Base-by-base conservation (phyloP, 2,329 filamentous ascomycete species). In the Aspergillus glaucus region DNA sequence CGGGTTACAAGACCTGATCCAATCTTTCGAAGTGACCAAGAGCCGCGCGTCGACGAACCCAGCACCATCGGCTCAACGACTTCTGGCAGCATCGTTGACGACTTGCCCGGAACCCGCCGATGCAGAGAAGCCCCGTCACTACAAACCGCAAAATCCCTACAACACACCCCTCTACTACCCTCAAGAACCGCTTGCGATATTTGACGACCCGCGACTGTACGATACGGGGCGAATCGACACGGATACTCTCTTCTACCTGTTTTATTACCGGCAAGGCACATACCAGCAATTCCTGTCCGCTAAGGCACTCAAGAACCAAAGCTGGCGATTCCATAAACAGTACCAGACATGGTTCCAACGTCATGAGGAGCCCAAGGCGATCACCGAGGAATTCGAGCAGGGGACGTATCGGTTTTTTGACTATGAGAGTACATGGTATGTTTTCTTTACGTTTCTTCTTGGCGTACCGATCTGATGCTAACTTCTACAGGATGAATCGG, bases 271-370 rank as follows among this genome's bases (percentile, higher is more conserved):
- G 59, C 93, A 98, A 70, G 90, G 90, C 22, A 91, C 90, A 1
- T 91, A 95, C 60, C 91, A 97, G 68, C 93, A 98, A 67, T 96
- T 91, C 65, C 79, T 97, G 50, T 90, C 93, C 1, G 93, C 93
- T 12, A 95, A 95, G 71, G 89, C 93, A n/a, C 75, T 98, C 46
- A 98, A 98, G 74, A 88, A 92, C 57, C 93, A 98, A 71, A 96
- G 91, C 70, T 98, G 93, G 93, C 82, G 93, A 49, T 98, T 98
- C 69, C 93, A 98, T 74, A 98, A 98, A 77, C 93, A 97, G 70
- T 98, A 98, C 66, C 93, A 95, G 70, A 98, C 93, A 1, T 98
- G 93, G 93, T 98, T 98, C 65, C 93, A 98, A 71, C 81, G 93
- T 45, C 93, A 98, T 59, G 93, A 98, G 66, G 93, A 98, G 75